Conservation (phyloP, 345 rosid species). For the Linum trigynum region DNA sequence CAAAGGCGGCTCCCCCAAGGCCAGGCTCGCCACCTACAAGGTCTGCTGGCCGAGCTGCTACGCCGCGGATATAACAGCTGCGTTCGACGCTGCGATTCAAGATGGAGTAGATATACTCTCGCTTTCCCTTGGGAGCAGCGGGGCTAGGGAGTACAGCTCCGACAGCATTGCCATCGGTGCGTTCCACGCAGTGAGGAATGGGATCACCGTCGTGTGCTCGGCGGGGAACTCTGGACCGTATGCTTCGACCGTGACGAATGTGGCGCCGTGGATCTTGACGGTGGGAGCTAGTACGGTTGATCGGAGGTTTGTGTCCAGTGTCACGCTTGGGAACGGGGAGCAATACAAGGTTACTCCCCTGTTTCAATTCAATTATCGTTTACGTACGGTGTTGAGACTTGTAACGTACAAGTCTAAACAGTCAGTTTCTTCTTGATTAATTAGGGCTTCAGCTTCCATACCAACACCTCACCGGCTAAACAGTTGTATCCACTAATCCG, state of each 20-base stretch:
- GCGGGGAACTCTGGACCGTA: conserved; percentile 1
- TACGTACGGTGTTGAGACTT: too few species aligned
- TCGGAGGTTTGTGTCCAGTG: not conserved
- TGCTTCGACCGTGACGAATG: not conserved
- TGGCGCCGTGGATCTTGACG: not conserved
- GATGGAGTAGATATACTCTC: conserved; percentile 20
- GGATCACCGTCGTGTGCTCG: not conserved
- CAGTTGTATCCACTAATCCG: conserved; percentile 14
- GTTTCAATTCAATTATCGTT: too few species aligned
- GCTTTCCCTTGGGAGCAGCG: conserved; percentile 5
- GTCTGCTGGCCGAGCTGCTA: conserved; percentile 3
- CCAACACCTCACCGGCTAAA: not conserved
- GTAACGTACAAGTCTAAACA: too few species aligned
- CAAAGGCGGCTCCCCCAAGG: conserved; percentile 12
- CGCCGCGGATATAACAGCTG: conserved; percentile 15
- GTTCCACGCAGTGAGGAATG: not conserved
- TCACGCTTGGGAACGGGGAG: not conserved
- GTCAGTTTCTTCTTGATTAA: too few species aligned
- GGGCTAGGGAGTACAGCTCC: not conserved
- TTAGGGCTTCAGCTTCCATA: conserved; percentile 15
- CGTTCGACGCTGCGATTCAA: conserved; percentile 14
- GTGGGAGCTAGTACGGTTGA: not conserved
- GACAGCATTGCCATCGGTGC: not conserved
- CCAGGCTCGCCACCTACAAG: conserved; percentile 13
- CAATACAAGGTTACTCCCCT: not conserved